phyloP scores from a whole-genome alignment of 108 stramenopile species.

The Skeletonema tropicum region DNA sequence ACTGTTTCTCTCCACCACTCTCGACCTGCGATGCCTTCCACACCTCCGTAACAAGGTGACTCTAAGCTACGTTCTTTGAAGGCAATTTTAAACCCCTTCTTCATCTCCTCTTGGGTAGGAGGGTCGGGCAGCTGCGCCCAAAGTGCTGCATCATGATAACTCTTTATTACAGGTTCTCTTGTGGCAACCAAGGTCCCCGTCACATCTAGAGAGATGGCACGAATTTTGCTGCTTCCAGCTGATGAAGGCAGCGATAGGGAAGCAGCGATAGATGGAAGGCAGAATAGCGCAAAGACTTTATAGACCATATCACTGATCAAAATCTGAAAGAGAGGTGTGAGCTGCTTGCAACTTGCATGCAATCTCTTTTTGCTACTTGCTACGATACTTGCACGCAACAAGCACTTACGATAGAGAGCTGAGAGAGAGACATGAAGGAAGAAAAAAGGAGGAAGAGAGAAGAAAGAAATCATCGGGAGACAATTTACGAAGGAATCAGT shows the following conservation, averaged over 20 bases:
- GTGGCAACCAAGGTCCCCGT: conserved; percentile 26
- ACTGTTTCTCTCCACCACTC: conserved; percentile 35
- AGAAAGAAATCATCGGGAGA: too few relatives aligned
- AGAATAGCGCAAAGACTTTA: not conserved
- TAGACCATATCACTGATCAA: too few relatives aligned
- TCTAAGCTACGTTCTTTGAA: conserved; percentile 17
- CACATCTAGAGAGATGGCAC: conserved; percentile 32
- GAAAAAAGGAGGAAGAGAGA: too few relatives aligned
- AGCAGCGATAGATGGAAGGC: not conserved
- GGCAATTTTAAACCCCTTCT: conserved; percentile 17
- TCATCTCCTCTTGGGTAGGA: conserved; percentile 17
- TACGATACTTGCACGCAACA: too few relatives aligned
- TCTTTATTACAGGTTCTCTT: conserved; percentile 20
- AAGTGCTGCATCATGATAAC: conserved; percentile 23
- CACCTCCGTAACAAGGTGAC: conserved; percentile 31
- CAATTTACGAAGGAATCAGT: too few relatives aligned
- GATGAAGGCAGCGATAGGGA: conserved; percentile 8
- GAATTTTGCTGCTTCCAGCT: conserved; percentile 9
- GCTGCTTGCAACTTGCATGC: too few relatives aligned
- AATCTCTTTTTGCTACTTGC: too few relatives aligned
- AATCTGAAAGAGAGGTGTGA: too few relatives aligned
- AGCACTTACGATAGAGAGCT: too few relatives aligned
- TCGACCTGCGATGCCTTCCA: conserved; percentile 17
- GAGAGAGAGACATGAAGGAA: too few relatives aligned
- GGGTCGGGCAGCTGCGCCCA: conserved; percentile 19